Conservation (phyloP, 2,329 filamentous ascomycete species). For the Aspergillus alliaceus region DNA sequence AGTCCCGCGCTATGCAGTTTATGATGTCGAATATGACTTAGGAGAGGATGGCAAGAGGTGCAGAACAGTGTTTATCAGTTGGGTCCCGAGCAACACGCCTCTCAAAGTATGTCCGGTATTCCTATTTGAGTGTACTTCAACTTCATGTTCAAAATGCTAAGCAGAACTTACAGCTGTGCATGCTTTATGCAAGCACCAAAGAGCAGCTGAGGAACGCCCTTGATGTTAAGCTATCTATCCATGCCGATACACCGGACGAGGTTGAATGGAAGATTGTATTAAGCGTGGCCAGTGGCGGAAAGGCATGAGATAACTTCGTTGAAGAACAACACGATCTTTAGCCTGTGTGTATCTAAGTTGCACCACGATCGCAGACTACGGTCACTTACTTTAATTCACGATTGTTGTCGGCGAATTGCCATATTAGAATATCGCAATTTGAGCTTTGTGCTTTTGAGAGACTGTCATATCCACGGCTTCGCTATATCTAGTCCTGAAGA, state of each 20-base stretch:
- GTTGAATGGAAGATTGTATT: slow-evolving; percentile 5
- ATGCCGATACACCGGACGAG: slow-evolving; percentile 7
- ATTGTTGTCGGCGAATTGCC: too few relatives aligned
- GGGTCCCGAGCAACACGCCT: neutral
- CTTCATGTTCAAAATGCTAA: neutral
- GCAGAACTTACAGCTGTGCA: slow-evolving; percentile 30
- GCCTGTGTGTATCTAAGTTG: too few relatives aligned
- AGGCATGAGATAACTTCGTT: neutral
- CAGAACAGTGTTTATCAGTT: slow-evolving; percentile 1
- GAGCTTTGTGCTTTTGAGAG: too few relatives aligned
- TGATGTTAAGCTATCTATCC: neutral
- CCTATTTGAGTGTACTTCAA: neutral
- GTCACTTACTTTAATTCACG: too few relatives aligned
- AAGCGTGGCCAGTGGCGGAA: neutral
- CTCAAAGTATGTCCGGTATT: too few relatives aligned
- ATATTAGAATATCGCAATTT: too few relatives aligned
- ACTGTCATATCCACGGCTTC: too few relatives aligned
- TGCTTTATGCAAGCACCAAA: slow-evolving; percentile 7
- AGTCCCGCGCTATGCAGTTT: slow-evolving; percentile 34
- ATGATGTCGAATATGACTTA: slow-evolving; percentile 39
- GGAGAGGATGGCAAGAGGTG: slow-evolving; percentile 38
- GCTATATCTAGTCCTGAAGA: too few relatives aligned
- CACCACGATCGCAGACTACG: too few relatives aligned
- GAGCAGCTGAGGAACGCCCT: slow-evolving; percentile 4
- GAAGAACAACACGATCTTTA: too few relatives aligned